Percentiles rank a stretch among this genome's conserved stretches.
Conservation (phyloP, 2,329 filamentous ascomycete genomes). For the Phoma sp. region DNA sequence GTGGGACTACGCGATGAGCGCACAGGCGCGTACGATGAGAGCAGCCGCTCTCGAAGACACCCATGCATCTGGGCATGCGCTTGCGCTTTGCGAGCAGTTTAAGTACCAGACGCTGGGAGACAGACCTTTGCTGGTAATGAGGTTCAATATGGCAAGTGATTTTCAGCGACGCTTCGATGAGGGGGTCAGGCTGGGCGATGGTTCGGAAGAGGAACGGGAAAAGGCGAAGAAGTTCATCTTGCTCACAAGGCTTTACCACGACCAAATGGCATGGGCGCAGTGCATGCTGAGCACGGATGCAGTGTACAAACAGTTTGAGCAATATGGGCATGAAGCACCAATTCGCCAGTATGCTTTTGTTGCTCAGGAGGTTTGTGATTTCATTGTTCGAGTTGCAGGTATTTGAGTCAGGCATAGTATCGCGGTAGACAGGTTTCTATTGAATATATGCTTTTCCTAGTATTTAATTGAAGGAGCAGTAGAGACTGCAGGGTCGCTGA, state of each 20-base stretch:
- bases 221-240: conserved; percentile 8
- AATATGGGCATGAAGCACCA: conserved; percentile 10
- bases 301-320: neutral
- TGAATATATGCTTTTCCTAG: no score
- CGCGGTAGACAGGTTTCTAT: no score
- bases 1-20: conserved; percentile 7
- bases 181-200: conserved; percentile 6
- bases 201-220: conserved; percentile 9
- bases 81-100: conserved; percentile 9
- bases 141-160: conserved; percentile 3
- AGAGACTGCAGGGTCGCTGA: no score
- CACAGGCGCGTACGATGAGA: neutral
- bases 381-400: no score
- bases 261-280: conserved; percentile 11
- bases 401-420: no score
- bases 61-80: conserved; percentile 9
- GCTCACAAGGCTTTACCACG: conserved; percentile 1
- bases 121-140: conserved; percentile 12
- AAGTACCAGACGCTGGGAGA: conserved; percentile 3
- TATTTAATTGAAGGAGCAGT: no score
- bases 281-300: conserved; percentile 1
- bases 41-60: conserved; percentile 1
- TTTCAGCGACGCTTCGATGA: neutral
- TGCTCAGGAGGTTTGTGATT: conserved; percentile 1
- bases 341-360: conserved; percentile 8